A percentile compares a stretch with the other conserved stretches of the same genome.
Conservation (phyloP, 352 stramenopile species). For the Globisporangium cylindrosporum region DNA sequence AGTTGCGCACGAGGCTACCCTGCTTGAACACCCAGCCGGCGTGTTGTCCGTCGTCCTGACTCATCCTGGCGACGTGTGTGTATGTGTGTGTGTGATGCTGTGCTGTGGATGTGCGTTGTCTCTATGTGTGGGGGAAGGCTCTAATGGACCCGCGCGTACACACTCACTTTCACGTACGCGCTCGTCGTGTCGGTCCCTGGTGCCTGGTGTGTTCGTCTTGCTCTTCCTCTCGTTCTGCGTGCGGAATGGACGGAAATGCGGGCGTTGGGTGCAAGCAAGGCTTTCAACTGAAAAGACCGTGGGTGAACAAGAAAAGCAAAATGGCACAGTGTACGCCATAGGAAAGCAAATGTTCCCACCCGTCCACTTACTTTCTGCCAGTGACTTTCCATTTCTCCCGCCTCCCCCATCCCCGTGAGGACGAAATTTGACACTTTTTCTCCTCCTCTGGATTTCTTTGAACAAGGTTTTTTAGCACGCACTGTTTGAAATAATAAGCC, state of each 20-base stretch:
- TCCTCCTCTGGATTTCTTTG: conserved; percentile 3
- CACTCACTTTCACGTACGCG: background rate
- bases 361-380: background rate
- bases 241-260: background rate
- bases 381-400: background rate
- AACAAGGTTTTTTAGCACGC: background rate
- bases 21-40: conserved; percentile 85
- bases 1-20: conserved; percentile 74
- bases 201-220: background rate
- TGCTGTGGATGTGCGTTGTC: conserved; percentile 23
- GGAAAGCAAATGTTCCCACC: background rate
- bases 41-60: conserved; percentile 46
- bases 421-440: background rate
- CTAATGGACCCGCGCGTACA: background rate
- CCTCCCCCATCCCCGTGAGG: background rate
- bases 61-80: conserved; percentile 14
- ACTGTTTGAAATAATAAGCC: no score
- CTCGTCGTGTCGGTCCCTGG: background rate
- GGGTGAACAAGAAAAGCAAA: background rate
- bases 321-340: background rate
- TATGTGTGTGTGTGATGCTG: conserved; percentile 5
- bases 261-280: background rate
- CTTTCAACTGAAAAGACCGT: background rate
- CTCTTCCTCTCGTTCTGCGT: background rate
- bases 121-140: background rate